phyloP scores from a whole-genome alignment of 495 filamentous ascomycete species.

The Penicillium herquei region DNA sequence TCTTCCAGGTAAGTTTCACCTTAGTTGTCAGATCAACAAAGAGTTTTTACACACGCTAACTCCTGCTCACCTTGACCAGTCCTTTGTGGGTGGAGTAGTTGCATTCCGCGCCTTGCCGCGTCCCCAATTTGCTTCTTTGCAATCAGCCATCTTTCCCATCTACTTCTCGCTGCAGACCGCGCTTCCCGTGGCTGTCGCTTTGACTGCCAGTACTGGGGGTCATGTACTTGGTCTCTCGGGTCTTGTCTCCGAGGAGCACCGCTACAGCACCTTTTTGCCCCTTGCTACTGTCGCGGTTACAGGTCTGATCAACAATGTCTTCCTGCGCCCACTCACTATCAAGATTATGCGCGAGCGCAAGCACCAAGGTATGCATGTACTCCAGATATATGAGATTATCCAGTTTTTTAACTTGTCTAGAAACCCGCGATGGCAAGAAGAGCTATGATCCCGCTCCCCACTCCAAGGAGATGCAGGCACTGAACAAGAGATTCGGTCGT shows the following conservation, averaged over 20 bases:
- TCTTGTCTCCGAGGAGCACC: slow-evolving; percentile 53
- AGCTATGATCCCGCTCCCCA: slow-evolving; percentile 72
- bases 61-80: slow-evolving; percentile 38
- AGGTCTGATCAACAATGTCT: slow-evolving; percentile 62
- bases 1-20: slow-evolving; percentile 65
- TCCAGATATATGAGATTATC: neutral
- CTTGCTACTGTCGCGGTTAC: slow-evolving; percentile 62
- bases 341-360: slow-evolving; percentile 71
- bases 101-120: slow-evolving; percentile 73
- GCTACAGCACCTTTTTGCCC: slow-evolving; percentile 60
- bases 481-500: slow-evolving; percentile 77
- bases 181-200: slow-evolving; percentile 67
- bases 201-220: slow-evolving; percentile 69
- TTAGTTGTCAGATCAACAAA: neutral
- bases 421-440: slow-evolving; percentile 80
- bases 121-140: slow-evolving; percentile 76
- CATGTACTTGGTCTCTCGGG: slow-evolving; percentile 49
- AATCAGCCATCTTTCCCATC: slow-evolving; percentile 74
- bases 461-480: slow-evolving; percentile 72
- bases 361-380: slow-evolving; percentile 61
- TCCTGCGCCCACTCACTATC: slow-evolving; percentile 70
- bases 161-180: slow-evolving; percentile 83
- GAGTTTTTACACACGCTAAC: neutral
- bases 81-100: slow-evolving; percentile 75
- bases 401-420: slow-evolving; percentile 28